Evolutionary conservation across 768 basidiomycete genomes (phyloP).

Genomic region (Mycena filopes): DNA sequence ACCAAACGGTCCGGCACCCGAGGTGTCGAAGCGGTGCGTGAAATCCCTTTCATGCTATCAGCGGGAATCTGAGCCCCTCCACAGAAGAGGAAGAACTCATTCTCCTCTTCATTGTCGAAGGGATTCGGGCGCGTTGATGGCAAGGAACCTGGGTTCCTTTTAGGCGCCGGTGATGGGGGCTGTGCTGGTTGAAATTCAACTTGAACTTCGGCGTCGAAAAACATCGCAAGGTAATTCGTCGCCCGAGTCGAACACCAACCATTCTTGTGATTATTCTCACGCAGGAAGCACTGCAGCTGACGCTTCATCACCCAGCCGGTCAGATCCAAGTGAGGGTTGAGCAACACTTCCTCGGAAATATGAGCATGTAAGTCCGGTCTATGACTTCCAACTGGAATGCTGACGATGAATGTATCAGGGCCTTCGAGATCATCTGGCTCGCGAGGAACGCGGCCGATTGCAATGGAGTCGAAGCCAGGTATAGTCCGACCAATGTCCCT

Average conservation of each 20-base stretch:
- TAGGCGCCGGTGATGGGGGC: no score
- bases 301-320: neutral
- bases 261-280: neutral
- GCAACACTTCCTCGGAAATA: neutral
- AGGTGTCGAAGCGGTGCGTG: neutral
- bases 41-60: neutral
- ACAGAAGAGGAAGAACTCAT: neutral
- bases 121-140: no score
- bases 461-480: neutral
- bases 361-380: neutral
- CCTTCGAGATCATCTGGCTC: neutral
- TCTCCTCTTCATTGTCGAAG: no score
- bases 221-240: neutral
- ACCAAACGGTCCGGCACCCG: neutral
- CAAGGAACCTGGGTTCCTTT: no score
- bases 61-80: neutral
- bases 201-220: neutral
- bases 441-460: neutral
- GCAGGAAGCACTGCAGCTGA: no score
- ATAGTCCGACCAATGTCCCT: neutral
- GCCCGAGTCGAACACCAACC: neutral
- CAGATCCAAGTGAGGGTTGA: neutral
- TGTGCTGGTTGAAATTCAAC: no score
- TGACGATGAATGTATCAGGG: neutral
- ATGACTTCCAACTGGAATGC: neutral